Base-by-base conservation (phyloP, 495 filamentous ascomycete species). In the Aspergillus steynii region DNA sequence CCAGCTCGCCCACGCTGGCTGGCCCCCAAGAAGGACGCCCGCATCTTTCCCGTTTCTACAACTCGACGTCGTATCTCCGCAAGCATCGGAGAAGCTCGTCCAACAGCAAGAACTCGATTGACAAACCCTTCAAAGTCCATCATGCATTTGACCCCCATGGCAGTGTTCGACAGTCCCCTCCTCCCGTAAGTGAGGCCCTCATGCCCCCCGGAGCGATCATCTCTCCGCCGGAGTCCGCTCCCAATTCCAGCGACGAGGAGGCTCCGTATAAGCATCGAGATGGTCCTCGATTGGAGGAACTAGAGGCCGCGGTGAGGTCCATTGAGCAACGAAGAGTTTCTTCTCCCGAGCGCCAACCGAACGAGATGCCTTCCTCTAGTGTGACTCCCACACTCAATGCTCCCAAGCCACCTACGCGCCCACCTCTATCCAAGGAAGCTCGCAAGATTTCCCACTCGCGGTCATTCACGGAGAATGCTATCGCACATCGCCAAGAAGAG, bases 181-280 rank as follows among this genome's bases (percentile, higher is more conserved):
- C 90, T 29, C 91, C 91, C 12, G 70, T 89, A 50, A 90, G 84
- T 62, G 84, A 87, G 75, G 83, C 84, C 34, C 73, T 78, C 47
- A 91, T 96, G 71, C 91, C 92, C 34, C 83, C 85, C 42, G 91
- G 89, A 54, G 92, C 92, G 45, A 81, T 96, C 52, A 88, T 93
- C 28, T 96, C 93, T 3, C 93, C 93, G 26, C 93, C 93, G 0
- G 93, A 97, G 58, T 97, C 94, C 10, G 77, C 80, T 6, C 80
- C 82, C 42, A 87, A 84, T 67, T 90, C 88, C 0, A 91, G 91
- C 71, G 95, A 99, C 72, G 93, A 97, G 66, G 95, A 97, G 62
- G 65, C 77, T 65, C 57, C 81, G 74, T 67, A 69, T 71, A 25
- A 75, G 80, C 56, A 80, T 78, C 42, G 82, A 86, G 59, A 77